Conservation (phyloP, 768 basidiomycete genomes). For the Chiua virens region DNA sequence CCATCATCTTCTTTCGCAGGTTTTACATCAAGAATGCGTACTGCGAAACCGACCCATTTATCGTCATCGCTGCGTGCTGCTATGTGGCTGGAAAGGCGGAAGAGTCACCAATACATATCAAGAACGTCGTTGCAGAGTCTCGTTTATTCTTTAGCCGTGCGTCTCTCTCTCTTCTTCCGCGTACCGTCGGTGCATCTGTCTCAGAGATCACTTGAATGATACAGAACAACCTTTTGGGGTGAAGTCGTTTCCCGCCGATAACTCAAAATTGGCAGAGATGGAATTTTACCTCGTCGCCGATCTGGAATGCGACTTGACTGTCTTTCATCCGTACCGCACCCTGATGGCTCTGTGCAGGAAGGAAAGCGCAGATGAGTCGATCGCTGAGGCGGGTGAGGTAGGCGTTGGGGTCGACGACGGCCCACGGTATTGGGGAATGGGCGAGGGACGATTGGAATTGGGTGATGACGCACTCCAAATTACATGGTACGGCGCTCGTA, state of each 20-base stretch:
- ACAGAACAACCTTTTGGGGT: conserved; percentile 67
- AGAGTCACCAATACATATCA: conserved; percentile 93
- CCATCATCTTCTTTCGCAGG: conserved; percentile 92
- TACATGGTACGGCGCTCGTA: conserved; percentile 65
- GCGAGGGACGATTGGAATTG: conserved; percentile 75
- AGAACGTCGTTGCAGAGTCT: conserved; percentile 85
- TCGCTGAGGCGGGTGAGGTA: conserved; percentile 55
- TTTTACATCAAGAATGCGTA: conserved; percentile 96
- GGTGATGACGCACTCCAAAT: conserved; percentile 79
- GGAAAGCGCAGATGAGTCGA: conserved; percentile 39
- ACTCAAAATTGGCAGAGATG: conserved; percentile 95
- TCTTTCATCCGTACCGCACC: conserved; percentile 95
- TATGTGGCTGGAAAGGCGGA: conserved; percentile 98
- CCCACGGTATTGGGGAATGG: conserved; percentile 75
- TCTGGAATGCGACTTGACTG: conserved; percentile 88
- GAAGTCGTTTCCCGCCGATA: conserved; percentile 83
- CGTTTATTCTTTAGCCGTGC: conserved; percentile 70
- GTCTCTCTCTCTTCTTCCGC: conserved; percentile 23
- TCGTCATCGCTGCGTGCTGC: conserved; percentile 90
- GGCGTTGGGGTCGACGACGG: conserved; percentile 57
- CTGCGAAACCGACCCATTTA: conserved; percentile 93
- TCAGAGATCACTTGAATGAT: not conserved
- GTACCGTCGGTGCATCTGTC: not conserved
- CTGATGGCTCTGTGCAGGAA: conserved; percentile 75
- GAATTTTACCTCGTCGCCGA: conserved; percentile 98